Base-by-base conservation (phyloP, 768 basidiomycete genomes). In the Rhodotorula paludigena region DNA sequence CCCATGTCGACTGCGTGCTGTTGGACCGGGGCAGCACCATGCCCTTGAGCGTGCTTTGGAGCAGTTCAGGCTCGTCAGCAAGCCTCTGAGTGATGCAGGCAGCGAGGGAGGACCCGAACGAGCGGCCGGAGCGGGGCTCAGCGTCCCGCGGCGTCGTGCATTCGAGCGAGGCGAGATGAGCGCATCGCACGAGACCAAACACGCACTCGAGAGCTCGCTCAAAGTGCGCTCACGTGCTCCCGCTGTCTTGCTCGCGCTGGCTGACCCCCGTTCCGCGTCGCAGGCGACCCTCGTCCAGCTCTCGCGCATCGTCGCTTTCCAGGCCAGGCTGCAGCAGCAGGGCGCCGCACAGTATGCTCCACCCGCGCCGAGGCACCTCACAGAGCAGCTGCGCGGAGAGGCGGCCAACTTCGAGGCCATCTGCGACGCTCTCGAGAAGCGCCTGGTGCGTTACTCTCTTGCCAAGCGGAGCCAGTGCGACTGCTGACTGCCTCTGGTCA, bases 271-370 rank as follows among this genome's bases (percentile, higher is more conserved):
- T 6, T 33, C 18, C 8, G n/a, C 25, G 23, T 30, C 51, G 2
- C 61, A 68, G 67, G 35, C 62, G 0, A 68, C 67, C 5, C 57
- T 52, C 23, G 35, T 54, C 32, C 30, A 64, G 11, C 57, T 68
- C 9, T 62, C 67, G 14, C 61, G 47, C 52, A 52, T 68, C 48
- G 53, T 68, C 52, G 67, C 67, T 3, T 68, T 63, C 53, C 57
- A 56, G 35, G 42, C 57, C 1, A 52, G 54, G 10, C n/a, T 68
- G 16, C 57, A 63, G 8, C 45, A 48, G 10, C 45, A 54, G 1
- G 62, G 67, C 9, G 57, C 49, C 2, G n/a, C 53, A 0, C 35
- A 55, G 1, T 68, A 63, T 23, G 60, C 55, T 16, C 44, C 18
- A 3, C 25, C 54, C 1, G 39, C 44, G 1, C 32, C 57, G 3